Percentiles rank a stretch among this genome's conserved stretches.
Conservation (phyloP, 768 basidiomycete genomes). For the Hygrocybe coccinea region DNA sequence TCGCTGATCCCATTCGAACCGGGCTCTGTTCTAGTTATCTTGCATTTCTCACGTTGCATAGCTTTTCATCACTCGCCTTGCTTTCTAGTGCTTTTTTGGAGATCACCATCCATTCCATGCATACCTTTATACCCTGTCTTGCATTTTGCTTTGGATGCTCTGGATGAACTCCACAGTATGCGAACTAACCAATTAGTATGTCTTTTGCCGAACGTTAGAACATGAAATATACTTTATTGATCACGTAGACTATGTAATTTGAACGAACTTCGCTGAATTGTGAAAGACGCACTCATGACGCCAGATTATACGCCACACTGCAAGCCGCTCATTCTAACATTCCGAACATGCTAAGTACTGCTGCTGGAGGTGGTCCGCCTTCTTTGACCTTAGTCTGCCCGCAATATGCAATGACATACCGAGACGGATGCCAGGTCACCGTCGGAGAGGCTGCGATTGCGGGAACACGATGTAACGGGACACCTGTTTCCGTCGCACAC, state of each 20-base stretch:
- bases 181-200: neutral
- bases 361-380: conserved; percentile 58
- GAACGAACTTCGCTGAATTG: too few species aligned
- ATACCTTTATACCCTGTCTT: conserved; percentile 10
- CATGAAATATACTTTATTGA: neutral
- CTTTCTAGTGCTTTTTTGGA: neutral
- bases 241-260: too few species aligned
- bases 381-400: conserved; percentile 68
- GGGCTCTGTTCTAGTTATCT: conserved; percentile 8
- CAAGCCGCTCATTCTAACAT: conserved; percentile 4
- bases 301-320: too few species aligned
- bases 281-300: too few species aligned
- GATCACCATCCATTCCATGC: conserved; percentile 12
- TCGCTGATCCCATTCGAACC: conserved; percentile 14
- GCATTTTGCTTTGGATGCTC: conserved; percentile 13
- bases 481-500: conserved; percentile 76
- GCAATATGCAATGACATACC: conserved; percentile 76
- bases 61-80: conserved; percentile 5
- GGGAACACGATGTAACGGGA: conserved; percentile 71
- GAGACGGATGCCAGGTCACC: conserved; percentile 79
- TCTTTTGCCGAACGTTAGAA: neutral
- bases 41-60: conserved; percentile 11
- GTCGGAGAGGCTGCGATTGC: conserved; percentile 68
- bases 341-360: conserved; percentile 65
- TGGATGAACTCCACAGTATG: neutral